Percentiles rank a stretch among this genome's conserved stretches.
Conservation (phyloP, 2,329 filamentous ascomycete species). For the Aspergillus sp. region DNA sequence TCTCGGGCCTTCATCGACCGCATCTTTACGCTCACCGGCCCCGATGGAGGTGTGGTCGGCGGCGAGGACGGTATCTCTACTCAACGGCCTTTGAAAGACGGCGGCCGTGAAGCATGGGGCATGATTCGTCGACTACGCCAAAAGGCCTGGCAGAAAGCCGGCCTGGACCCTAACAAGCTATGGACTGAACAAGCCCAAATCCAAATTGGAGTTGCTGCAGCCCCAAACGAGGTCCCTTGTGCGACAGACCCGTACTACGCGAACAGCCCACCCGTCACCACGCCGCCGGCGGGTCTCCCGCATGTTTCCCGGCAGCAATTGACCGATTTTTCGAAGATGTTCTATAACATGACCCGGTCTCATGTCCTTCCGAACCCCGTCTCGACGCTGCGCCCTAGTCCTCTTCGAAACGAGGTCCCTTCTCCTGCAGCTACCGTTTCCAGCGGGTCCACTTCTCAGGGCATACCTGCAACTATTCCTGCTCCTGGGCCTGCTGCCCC, state of each 20-base stretch:
- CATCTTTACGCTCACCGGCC: conserved; percentile 45
- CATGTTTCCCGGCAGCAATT: conserved; percentile 18
- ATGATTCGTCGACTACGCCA: conserved; percentile 48
- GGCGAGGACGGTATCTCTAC: conserved; percentile 44
- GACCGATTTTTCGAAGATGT: conserved; percentile 32
- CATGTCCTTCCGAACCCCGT: conserved; percentile 25
- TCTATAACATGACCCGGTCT: conserved; percentile 34
- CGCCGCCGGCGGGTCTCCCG: conserved; percentile 9
- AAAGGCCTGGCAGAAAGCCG: conserved; percentile 49
- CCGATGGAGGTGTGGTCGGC: conserved; percentile 45
- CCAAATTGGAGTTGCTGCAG: conserved; percentile 31
- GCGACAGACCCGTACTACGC: conserved; percentile 11
- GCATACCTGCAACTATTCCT: not conserved
- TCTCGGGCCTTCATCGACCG: conserved; percentile 47
- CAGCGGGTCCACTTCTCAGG: not conserved
- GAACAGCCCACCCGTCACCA: conserved; percentile 4
- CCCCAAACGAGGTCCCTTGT: conserved; percentile 16
- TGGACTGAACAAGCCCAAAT: conserved; percentile 48
- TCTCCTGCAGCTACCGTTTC: conserved; percentile 7
- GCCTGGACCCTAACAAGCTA: conserved; percentile 44
- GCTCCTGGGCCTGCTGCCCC: conserved; percentile 1
- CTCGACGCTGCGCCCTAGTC: conserved; percentile 20
- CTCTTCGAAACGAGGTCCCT: conserved; percentile 23
- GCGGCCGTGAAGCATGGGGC: conserved; percentile 48
- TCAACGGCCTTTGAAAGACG: conserved; percentile 44